Base-by-base conservation (phyloP, 306 rosid genomes). In the Fragaria iinumae region DNA sequence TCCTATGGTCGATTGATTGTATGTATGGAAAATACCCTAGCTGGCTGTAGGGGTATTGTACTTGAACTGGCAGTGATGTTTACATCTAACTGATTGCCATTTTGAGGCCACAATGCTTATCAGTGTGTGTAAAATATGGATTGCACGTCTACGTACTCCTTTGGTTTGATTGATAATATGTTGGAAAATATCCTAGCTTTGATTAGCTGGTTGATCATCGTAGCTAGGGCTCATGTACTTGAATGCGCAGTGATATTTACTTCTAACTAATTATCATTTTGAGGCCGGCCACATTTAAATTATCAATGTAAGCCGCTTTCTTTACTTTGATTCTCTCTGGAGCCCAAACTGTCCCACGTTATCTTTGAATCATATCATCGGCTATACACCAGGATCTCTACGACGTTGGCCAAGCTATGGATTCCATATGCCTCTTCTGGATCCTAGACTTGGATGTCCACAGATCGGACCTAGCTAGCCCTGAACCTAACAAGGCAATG, bases 71-170 rank as follows among this genome's bases (percentile, higher is more conserved):
- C 41, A 6, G 0, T 57, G 65, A 57, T 57, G 36, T 23, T 57
- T 57, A 23, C 65, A 57, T 10, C 27, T 20, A 55, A 7, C 60
- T n/a, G 0, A 55, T n/a, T n/a, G 11, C 27, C 27, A 55, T 55
- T n/a, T 55, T 25, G 17, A 11, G 36, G 13, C 60, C 12, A 2
- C 36, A 4, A 34, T 59, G 32, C 65, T 25, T 23, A 11, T 59
- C 36, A 25, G 3, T n/a, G 29, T 55, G 8, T n/a, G 29, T 23
- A 0, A 55, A 55, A 8, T 8, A 71, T 78, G 85, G 87, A 85
- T 43, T 77, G 85, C 79, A 36, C 79, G 11, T 64, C 85, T 17
- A 67, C 36, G 36, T 32, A 3, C 80, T 70, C 80, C 25, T 36
- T 18, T 76, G 20, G 83, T 80, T 60, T 80, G 75, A 82, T 63